phyloP scores from a whole-genome alignment of 148 eudicot genomes.

The Fagopyrum tataricum region DNA sequence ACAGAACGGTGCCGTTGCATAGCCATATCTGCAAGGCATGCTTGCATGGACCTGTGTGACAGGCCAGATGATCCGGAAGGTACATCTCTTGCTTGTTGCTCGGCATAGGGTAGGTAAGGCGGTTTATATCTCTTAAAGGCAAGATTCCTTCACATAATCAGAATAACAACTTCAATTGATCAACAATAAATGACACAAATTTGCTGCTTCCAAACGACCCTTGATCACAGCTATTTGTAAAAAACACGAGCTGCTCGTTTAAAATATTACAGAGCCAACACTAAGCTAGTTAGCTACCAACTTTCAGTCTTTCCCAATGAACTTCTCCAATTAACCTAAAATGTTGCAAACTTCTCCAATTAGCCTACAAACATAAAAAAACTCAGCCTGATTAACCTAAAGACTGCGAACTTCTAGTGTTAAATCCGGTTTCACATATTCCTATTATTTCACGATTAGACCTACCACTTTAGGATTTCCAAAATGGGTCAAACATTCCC shows the following conservation, averaged over 20 bases:
- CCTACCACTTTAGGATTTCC: background rate
- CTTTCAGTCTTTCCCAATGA: background rate
- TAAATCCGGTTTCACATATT: no score
- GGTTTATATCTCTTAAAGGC: slow-evolving; percentile 40
- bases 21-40: slow-evolving; percentile 50
- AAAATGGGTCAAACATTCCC: background rate
- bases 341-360: no score
- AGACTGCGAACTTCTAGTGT: background rate
- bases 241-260: background rate
- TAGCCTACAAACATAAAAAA: no score
- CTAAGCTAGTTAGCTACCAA: background rate
- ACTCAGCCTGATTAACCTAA: background rate
- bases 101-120: slow-evolving; percentile 32
- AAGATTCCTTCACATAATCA: slow-evolving; percentile 36
- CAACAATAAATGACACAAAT: no score
- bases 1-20: slow-evolving; percentile 42
- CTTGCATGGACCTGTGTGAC: slow-evolving; percentile 28
- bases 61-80: slow-evolving; percentile 18
- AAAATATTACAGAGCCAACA: background rate
- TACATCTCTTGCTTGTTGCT: slow-evolving; percentile 21
- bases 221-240: background rate
- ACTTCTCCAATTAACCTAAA: background rate
- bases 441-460: no score
- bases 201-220: background rate
- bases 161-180: no score